Evolutionary conservation across 148 eudicot genomes (phyloP), one percentile per base, ranked within the genome.

Genomic region (Camellia sinensis): DNA sequence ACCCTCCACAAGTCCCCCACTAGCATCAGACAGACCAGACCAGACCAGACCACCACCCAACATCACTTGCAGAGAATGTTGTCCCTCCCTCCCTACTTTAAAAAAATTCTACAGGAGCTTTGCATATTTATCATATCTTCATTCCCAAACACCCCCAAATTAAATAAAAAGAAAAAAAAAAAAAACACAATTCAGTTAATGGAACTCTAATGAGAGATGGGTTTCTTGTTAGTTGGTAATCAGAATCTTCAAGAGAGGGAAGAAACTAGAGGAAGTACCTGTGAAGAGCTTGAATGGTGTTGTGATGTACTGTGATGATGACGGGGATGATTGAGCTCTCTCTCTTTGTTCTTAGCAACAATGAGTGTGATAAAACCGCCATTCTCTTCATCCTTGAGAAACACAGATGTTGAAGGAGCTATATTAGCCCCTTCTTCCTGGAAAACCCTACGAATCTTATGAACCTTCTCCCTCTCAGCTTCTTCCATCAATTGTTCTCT

Each of bases 341-440:
- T 68, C 73, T 82, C 82, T 40, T 80, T 71, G 18, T 74, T 78
- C 48, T 87, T 80, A 37, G 80, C 82, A 67, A 90, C 84, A 83
- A 92, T 80, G 40, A 92, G 81, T 37, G 80, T 84, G 66, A 87
- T 85, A 74, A 86, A 88, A 79, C 89, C 82, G 48, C 86, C 91
- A 80, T 80, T 79, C 68, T 84, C 84, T 4, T 83, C 83, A 71
- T 78, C 79, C 44, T 77, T 80, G 65, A 37, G 75, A 13, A 71
- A n/a, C 22, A 41, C 52, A 63, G 71, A 60, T 69, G 41, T 54
- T 61, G 76, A 50, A 22, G 80, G 17, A 44, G 71, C 19, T 41
- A 29, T 29, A 29, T 15, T 18, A 44, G 6, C 29, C 29, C 69
- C 72, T 29, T 43, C 72, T 62, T 62, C n/a, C n/a, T 62, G 29